Base-by-base conservation (phyloP, 257 asterid species). In the Ilex aquifolium region DNA sequence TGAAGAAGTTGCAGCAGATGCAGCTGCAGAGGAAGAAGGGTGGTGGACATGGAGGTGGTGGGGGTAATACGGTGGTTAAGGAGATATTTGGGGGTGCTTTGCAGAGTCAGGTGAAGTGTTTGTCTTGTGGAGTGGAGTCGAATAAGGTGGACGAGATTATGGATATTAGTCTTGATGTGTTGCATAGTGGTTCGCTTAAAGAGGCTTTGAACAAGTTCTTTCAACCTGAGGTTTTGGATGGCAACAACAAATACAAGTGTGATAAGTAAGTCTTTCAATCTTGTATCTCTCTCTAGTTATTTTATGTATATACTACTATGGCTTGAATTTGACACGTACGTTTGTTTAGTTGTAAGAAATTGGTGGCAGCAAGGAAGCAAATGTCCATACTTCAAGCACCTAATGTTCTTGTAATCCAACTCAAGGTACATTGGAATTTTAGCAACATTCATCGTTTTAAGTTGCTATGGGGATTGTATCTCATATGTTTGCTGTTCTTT, bases 281-380 rank as follows among this genome's bases (percentile, higher is more conserved):
- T 57, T 57, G 42, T 46, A 29, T 55, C 31, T 49, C 57, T 29
- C 21, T 10, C 52, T 21, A 21, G 1, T 21, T 9, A 31, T 15
- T 10, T 61, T 55, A 13, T 16, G 29, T 40, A 29, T 61, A 29
- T 51, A 60, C 44, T 69, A 60, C 50, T 65, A 27, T 29, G 17
- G 42, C 44, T 59, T 57, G 31, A 49, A 60, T 58, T 72, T 57
- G 67, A 67, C 51, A 65, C 74, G 78, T 76, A 75, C 73, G 59
- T 70, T 74, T 78, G 79, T 76, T 79, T 75, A 93, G 99, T 73
- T 93, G 99, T 67, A 87, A 87, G 90, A 83, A 86, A 75, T 77
- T 93, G 92, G 99, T 90, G 78, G 72, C 85, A 65, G 99, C 99
- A 64, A 84, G 92, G 82, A 93, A 93, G 88, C 97, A 93, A 71